These are phyloP conservation scores for Backusella tarrabulga DNA, from an alignment of 192 early-diverging fungal genomes.

Conservation along the genomic window DNA sequence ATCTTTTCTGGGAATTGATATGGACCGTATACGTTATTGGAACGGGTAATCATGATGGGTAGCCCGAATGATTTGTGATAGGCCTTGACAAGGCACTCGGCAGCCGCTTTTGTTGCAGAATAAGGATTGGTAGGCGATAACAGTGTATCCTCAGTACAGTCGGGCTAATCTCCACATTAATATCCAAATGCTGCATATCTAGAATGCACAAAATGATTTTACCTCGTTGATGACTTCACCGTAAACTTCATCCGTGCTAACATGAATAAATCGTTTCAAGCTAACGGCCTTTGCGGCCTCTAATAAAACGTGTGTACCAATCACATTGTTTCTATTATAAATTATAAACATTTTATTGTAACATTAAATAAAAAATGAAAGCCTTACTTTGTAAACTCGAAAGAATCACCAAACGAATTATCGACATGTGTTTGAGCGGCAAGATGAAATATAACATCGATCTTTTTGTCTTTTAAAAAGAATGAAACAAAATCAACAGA, in stretches of 20 bases:
- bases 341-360: neutral
- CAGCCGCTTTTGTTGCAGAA: slow-evolving; percentile 84
- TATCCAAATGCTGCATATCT: neutral
- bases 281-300: slow-evolving; percentile 59
- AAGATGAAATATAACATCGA: slow-evolving; percentile 75
- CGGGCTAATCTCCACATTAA: slow-evolving; percentile 40
- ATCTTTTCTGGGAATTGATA: slow-evolving; percentile 86
- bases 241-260: slow-evolving; percentile 84
- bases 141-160: slow-evolving; percentile 59
- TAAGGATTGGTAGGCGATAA: slow-evolving; percentile 79
- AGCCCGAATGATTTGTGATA: slow-evolving; percentile 77
- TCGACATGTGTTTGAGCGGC: slow-evolving; percentile 85
- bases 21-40: slow-evolving; percentile 82
- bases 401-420: slow-evolving; percentile 82
- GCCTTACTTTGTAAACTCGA: slow-evolving; percentile 65
- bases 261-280: slow-evolving; percentile 69
- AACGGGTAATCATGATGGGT: slow-evolving; percentile 77
- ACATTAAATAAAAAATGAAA: neutral
- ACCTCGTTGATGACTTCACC: slow-evolving; percentile 63
- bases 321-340: slow-evolving; percentile 59
- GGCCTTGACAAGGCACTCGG: slow-evolving; percentile 72
- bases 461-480: slow-evolving; percentile 62
- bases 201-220: slow-evolving; percentile 4
- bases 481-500: slow-evolving; percentile 61
- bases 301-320: slow-evolving; percentile 80